phyloP scores from a whole-genome alignment of 441 rosid genomes.

The Breynia disticha region DNA sequence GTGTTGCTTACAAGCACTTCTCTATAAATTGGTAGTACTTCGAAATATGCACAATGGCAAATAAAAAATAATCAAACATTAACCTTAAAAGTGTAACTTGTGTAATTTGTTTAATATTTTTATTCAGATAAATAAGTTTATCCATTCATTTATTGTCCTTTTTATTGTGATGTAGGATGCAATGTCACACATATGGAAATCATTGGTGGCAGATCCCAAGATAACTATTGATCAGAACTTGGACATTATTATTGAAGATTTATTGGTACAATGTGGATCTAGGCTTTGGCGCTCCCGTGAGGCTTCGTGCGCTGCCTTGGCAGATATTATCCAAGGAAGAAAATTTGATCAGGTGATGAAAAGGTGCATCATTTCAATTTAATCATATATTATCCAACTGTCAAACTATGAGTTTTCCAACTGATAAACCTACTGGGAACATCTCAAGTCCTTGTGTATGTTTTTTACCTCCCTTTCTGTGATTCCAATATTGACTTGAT shows the following conservation, averaged over 20 bases:
- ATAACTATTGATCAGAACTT: conserved; percentile 80
- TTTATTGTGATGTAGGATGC: conserved; percentile 58
- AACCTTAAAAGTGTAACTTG: no score
- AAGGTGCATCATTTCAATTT: neutral
- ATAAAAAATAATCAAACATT: no score
- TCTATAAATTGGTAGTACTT: no score
- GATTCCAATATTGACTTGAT: no score
- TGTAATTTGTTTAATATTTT: neutral
- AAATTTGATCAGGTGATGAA: conserved; percentile 70
- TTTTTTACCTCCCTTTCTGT: no score
- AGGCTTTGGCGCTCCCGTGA: conserved; percentile 99
- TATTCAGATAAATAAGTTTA: neutral
- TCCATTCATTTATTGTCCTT: conserved; percentile 11
- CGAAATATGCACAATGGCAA: no score
- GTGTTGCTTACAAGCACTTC: no score
- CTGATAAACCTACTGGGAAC: no score
- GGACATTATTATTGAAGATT: conserved; percentile 76
- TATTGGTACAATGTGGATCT: conserved; percentile 73
- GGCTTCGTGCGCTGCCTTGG: conserved; percentile 93
- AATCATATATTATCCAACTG: no score
- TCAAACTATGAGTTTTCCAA: neutral
- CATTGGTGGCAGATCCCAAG: conserved; percentile 77
- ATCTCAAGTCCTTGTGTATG: no score
- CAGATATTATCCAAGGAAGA: conserved; percentile 91
- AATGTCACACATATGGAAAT: conserved; percentile 97